Conservation (phyloP, 805 yeast species). For the Millerozyma acaciae region DNA sequence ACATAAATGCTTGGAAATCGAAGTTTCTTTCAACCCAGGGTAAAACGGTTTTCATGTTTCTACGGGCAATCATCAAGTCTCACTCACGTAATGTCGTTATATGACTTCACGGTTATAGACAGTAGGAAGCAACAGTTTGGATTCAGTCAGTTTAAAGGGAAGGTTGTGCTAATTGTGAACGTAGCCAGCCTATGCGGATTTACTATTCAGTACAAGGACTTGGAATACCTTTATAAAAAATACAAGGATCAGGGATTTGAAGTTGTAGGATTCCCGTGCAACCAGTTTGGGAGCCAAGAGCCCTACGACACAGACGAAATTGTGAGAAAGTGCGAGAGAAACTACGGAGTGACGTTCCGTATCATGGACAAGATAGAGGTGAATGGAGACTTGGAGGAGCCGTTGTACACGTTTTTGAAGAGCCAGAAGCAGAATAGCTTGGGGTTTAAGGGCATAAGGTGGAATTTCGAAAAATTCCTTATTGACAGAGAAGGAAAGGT, state of each 20-base stretch:
- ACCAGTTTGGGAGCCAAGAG: conserved; percentile 82
- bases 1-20: too few relatives aligned
- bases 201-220: conserved; percentile 71
- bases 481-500: conserved; percentile 57
- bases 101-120: conserved; percentile 64
- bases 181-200: conserved; percentile 81
- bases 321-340: conserved; percentile 14
- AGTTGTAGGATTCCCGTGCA: conserved; percentile 85
- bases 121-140: conserved; percentile 56
- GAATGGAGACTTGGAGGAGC: conserved; percentile 30
- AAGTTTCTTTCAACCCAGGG: too few relatives aligned
- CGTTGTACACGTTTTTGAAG: conserved; percentile 30
- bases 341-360: conserved; percentile 34
- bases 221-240: conserved; percentile 64
- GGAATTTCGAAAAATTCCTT: conserved; percentile 80
- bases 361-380: conserved; percentile 34
- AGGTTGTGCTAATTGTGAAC: conserved; percentile 79
- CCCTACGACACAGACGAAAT: conserved; percentile 51
- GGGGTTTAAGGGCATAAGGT: conserved; percentile 49
- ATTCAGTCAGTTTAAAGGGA: conserved; percentile 62
- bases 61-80: too few relatives aligned
- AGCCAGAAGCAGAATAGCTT: conserved; percentile 20
- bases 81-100: conserved; percentile 43
- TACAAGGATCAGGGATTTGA: conserved; percentile 61
- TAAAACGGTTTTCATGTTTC: too few relatives aligned